Percentiles rank a stretch among this genome's conserved stretches.
phyloP scores from a whole-genome alignment of 2,329 filamentous ascomycete genomes.

The Clathrospora elynae region DNA sequence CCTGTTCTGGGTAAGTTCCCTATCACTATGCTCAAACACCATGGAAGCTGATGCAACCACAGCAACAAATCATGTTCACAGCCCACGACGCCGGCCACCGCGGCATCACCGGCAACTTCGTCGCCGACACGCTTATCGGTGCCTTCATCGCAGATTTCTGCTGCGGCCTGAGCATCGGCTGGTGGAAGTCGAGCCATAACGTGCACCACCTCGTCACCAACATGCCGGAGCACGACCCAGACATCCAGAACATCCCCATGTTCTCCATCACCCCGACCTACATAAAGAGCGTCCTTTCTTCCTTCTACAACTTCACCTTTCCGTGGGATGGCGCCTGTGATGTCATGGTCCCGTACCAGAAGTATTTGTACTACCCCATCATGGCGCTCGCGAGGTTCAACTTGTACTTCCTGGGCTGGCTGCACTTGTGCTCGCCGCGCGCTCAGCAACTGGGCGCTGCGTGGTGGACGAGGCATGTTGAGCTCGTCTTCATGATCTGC shows the following conservation, averaged over 20 bases:
- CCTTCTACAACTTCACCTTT: constrained; percentile 84
- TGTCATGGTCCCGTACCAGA: constrained; percentile 72
- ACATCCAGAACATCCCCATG: constrained; percentile 72
- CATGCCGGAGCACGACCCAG: constrained; percentile 56
- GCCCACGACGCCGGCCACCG: constrained; percentile 69
- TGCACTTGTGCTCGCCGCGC: constrained; percentile 71
- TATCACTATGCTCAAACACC: constrained; percentile 9
- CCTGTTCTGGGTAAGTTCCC: constrained; percentile 60
- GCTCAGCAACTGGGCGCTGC: constrained; percentile 76
- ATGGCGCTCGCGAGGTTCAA: constrained; percentile 85
- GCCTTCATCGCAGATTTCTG: constrained; percentile 69
- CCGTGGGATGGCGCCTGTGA: constrained; percentile 75
- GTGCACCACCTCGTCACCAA: constrained; percentile 72
- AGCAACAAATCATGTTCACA: constrained; percentile 72
- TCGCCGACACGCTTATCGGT: constrained; percentile 63
- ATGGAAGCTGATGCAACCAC: constrained; percentile 14
- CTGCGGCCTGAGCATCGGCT: constrained; percentile 68
- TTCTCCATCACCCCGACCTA: constrained; percentile 86
- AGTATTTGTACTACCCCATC: constrained; percentile 82
- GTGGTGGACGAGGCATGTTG: constrained; percentile 83
- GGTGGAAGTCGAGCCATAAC: constrained; percentile 73
- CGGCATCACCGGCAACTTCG: constrained; percentile 66
- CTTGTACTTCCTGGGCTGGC: constrained; percentile 80
- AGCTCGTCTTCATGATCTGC: constrained; percentile 73
- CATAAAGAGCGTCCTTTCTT: constrained; percentile 72